Conservation (phyloP, 305 asterid species). For the Fraxinus albicans region DNA sequence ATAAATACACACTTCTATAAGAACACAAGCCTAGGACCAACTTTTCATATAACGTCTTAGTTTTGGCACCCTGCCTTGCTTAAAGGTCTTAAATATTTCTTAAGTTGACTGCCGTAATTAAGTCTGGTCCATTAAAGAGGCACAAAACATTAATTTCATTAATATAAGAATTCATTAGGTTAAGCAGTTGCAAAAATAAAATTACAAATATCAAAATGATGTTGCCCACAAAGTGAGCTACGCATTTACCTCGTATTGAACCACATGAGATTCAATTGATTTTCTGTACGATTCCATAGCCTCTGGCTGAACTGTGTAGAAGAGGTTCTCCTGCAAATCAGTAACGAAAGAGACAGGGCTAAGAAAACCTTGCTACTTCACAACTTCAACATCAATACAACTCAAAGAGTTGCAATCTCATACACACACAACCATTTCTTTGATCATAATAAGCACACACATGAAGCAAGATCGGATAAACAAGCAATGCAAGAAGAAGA, state of each 20-base stretch:
- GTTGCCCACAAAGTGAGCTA: slow-evolving; percentile 2
- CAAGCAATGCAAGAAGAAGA: neutral
- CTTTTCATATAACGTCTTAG: neutral
- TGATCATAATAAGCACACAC: slow-evolving; percentile 9
- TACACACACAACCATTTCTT: slow-evolving; percentile 17
- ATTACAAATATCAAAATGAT: slow-evolving; percentile 14
- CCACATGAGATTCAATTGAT: slow-evolving; percentile 62
- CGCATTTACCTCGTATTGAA: slow-evolving; percentile 64
- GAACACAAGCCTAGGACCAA: neutral
- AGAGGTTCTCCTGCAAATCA: slow-evolving; percentile 69
- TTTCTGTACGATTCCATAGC: slow-evolving; percentile 72
- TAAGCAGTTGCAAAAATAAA: neutral
- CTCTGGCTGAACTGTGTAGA: slow-evolving; percentile 67
- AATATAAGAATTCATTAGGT: neutral
- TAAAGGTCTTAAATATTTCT: neutral
- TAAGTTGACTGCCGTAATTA: neutral
- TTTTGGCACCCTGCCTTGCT: neutral
- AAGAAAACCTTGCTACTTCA: slow-evolving; percentile 17
- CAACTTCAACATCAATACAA: slow-evolving; percentile 16
- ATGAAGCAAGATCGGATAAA: slow-evolving; percentile 21
- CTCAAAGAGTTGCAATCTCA: slow-evolving; percentile 15
- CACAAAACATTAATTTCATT: neutral
- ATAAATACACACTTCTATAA: neutral
- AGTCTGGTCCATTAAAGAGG: neutral
- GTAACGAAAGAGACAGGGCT: slow-evolving; percentile 18